Evolutionary conservation across 805 yeast species (phyloP), one percentile per base, ranked within the genome.

Genomic region (Scheffersomyces stipitis): DNA sequence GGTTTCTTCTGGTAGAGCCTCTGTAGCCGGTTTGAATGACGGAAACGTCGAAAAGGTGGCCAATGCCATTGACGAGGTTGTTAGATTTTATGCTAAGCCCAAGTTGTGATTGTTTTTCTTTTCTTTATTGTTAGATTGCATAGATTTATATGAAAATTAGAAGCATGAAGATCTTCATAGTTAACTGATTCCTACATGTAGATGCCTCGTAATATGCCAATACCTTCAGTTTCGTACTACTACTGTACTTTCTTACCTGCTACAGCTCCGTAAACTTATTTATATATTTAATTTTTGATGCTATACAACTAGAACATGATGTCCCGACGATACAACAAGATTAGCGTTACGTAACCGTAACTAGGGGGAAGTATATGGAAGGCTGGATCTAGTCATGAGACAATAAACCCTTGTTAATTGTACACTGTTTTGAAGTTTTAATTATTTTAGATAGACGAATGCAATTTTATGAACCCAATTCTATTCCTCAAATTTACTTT

Each of bases 21-120:
- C 95, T 29, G 86, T 91, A 61, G 96, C 97, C 9, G 98, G 98
- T 15, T 74, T 91, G 60, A 91, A 87, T 66, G 81, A 80, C 37
- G 66, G 74, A 37, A 90, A 91, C 55, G 83, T 89, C 37, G 78
- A 76, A 38, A 70, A 78, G 54, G 93, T 90, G 34, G 96, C 96
- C 33, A 64, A 74, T 42, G 81, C 93, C 22, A 78, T 90, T 51
- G 90, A 87, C 60, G 86, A 81, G 57, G 95, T 84, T 40, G 88
- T 84, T 13, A 60, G 71, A 15, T 47, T 39, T 30, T 40, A 33
- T 37, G 17, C 49, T 24, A 44, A 43, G 17, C 37, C 50, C 4
- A 46, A 46, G 39, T 42, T 46, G 30, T 46, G 37, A 33, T 24
- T 20, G 14, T 14, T 22, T 18, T 16, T 17, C 17, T 15, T 22